These are phyloP conservation scores for Saccharomycopsis malanga DNA, from an alignment of 805 yeast genomes.

Conservation along the genomic window DNA sequence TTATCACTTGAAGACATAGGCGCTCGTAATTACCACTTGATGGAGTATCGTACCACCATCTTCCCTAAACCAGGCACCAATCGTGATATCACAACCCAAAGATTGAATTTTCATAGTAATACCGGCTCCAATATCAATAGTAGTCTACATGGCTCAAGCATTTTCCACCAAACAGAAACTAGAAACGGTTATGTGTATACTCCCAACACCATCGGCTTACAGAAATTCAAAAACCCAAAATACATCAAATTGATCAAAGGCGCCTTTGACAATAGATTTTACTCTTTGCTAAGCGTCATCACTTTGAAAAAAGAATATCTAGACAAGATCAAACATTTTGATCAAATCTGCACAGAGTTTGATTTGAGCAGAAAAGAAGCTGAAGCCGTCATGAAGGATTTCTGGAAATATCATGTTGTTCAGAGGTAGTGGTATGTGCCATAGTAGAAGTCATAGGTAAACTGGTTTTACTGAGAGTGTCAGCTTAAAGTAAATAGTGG, in stretches of 20 bases:
- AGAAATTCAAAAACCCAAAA: conserved; percentile 14
- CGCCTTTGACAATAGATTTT: conserved; percentile 2
- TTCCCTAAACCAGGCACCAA: conserved; percentile 18
- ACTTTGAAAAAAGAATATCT: conserved; percentile 19
- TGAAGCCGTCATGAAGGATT: conserved; percentile 37
- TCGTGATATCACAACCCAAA: neutral
- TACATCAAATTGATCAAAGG: conserved; percentile 17
- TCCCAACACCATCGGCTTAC: conserved; percentile 11
- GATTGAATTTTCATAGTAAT: neutral
- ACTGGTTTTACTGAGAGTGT: too few relatives aligned
- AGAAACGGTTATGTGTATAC: neutral
- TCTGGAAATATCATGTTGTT: conserved; percentile 32
- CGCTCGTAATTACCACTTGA: conserved; percentile 2
- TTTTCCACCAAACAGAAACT: neutral
- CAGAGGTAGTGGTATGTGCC: too few relatives aligned
- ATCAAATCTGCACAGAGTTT: conserved; percentile 47
- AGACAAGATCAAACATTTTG: conserved; percentile 21
- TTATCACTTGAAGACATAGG: conserved; percentile 5
- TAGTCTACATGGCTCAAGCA: neutral
- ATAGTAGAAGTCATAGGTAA: too few relatives aligned
- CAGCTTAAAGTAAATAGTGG: too few relatives aligned
- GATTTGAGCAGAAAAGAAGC: conserved; percentile 49
- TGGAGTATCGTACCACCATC: conserved; percentile 6
- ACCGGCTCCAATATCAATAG: neutral
- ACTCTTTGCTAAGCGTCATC: conserved; percentile 19